phyloP scores from a whole-genome alignment of 2,329 filamentous ascomycete species.

The Coniochaeta prunicola region DNA sequence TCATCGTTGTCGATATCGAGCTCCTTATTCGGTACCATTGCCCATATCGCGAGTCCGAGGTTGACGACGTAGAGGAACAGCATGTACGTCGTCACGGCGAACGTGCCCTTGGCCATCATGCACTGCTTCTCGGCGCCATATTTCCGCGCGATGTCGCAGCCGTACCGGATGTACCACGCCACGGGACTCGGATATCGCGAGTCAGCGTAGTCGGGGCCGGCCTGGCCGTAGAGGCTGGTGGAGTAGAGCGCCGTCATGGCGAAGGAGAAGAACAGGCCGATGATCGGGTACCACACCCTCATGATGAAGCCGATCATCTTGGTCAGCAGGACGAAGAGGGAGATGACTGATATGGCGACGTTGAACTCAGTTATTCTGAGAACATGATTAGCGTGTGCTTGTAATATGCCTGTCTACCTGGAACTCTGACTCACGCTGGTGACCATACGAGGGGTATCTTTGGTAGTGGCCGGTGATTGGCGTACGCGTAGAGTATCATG shows the following conservation, averaged over 20 bases:
- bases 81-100: conserved; percentile 59
- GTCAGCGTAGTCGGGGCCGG: conserved; percentile 67
- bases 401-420: not conserved
- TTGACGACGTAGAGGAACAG: conserved; percentile 55
- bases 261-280: conserved; percentile 52
- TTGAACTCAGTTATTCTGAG: conserved; percentile 69
- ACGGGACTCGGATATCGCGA: conserved; percentile 50
- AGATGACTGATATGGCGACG: conserved; percentile 67
- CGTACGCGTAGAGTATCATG: conserved; percentile 64
- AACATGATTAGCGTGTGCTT: conserved; percentile 2
- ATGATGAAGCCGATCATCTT: conserved; percentile 65
- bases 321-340: conserved; percentile 66
- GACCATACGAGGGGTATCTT: conserved; percentile 67
- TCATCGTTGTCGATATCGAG: conserved; percentile 37
- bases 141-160: conserved; percentile 53
- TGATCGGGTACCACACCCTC: conserved; percentile 61
- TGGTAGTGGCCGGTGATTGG: conserved; percentile 59
- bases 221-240: conserved; percentile 62
- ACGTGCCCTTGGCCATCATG: conserved; percentile 58
- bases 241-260: conserved; percentile 55
- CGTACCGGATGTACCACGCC: conserved; percentile 70
- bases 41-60: conserved; percentile 51
- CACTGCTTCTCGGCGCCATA: conserved; percentile 52
- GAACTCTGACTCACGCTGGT: conserved; percentile 48
- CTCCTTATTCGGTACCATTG: conserved; percentile 47